These are phyloP conservation scores for Penicillium pulvis DNA, from an alignment of 495 filamentous ascomycete genomes.

Conservation along the genomic window DNA sequence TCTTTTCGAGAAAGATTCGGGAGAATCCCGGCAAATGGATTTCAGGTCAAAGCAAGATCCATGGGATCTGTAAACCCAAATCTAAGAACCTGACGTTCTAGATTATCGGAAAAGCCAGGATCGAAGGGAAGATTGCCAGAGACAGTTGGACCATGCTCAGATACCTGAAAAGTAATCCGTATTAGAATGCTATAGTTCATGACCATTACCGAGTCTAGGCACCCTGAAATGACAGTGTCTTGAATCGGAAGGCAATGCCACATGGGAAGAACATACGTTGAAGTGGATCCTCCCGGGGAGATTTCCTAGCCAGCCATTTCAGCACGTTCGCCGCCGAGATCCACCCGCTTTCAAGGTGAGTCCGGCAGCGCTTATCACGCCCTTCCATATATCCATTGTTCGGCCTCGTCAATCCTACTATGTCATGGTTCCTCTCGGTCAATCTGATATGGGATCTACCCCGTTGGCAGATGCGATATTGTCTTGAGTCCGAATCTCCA, in stretches of 20 bases:
- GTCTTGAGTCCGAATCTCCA: slow-evolving; percentile 6
- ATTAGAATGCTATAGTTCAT: not conserved
- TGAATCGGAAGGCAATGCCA: slow-evolving; percentile 17
- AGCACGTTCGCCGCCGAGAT: slow-evolving; percentile 35
- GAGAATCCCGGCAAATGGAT: slow-evolving; percentile 3
- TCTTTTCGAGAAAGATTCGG: slow-evolving; percentile 18
- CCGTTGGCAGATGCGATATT: slow-evolving; percentile 5
- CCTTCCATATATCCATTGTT: slow-evolving; percentile 10
- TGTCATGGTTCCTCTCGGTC: slow-evolving; percentile 13
- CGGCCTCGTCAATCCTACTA: not conserved
- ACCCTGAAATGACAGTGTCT: not conserved
- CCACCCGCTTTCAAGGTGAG: slow-evolving; percentile 14
- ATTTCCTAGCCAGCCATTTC: slow-evolving; percentile 38
- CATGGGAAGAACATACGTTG: slow-evolving; percentile 25
- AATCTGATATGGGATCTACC: slow-evolving; percentile 18
- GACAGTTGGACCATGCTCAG: not conserved
- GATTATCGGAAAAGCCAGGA: too few species aligned
- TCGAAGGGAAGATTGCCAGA: too few species aligned
- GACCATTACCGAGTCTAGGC: not conserved
- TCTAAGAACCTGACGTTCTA: not conserved
- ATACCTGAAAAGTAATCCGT: not conserved
- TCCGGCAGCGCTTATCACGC: slow-evolving; percentile 19
- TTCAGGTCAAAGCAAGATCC: slow-evolving; percentile 12
- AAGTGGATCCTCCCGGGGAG: slow-evolving; percentile 17
- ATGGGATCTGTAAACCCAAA: slow-evolving; percentile 16